Base-by-base conservation (phyloP, 805 yeast genomes). In the Maudiozyma bulderi region DNA sequence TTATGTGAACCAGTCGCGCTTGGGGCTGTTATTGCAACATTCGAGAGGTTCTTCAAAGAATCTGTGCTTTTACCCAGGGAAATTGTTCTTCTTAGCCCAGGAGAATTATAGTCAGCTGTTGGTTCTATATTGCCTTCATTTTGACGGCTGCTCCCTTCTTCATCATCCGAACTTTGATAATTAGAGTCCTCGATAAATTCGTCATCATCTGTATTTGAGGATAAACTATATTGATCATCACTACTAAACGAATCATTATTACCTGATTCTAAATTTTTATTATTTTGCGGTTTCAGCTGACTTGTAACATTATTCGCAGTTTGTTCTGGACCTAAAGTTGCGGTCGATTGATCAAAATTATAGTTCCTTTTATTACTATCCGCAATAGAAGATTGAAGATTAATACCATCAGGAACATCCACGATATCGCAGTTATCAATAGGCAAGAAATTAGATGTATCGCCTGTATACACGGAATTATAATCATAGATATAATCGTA, bases 401-500 rank as follows among this genome's bases (percentile, higher is more conserved):
- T 62, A 31, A 63, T 59, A 30, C 62, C 65, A 43, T 60, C 66
- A 1, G 70, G 70, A 14, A 66, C 64, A 54, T 66, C 70, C 13
- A 64, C 60, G 35, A 66, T 58, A 51, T 65, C 67, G 39, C 67
- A 62, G 34, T 61, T 61, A 47, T 66, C 66, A 11, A 60, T 63
- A 5, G 68, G 66, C 45, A 66, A 50, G 43, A 62, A 65, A 37
- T 57, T 60, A 35, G 69, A 65, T 8, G 69, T 65, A 49, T 78
- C 80, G 28, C 72, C 75, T 3, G 78, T 77, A 61, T 82, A 85
- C 26, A 85, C 93, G 0, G 88, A 75, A 61, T 86, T 86, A 65
- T 86, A 86, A 64, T 86, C 91, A 62, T 85, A 85, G 66, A 79
- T 78, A 66, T 82, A 83, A 60, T 84, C 88, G 58, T 81, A 83